These are phyloP conservation scores for Dactylellina leptospora DNA, from an alignment of 2,329 filamentous ascomycete species.

Conservation along the genomic window DNA sequence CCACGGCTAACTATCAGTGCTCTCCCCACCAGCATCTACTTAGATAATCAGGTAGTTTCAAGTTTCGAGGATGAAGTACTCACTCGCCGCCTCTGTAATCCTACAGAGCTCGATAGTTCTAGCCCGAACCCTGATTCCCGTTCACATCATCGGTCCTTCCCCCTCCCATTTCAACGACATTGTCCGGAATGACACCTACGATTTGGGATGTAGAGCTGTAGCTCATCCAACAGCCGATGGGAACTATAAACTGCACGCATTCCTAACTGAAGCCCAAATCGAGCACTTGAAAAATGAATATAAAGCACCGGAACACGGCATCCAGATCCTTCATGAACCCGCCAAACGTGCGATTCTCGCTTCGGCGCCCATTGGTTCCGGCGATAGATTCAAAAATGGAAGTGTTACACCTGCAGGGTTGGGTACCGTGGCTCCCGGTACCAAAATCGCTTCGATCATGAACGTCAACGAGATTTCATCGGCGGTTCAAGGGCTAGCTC, in stretches of 20 bases:
- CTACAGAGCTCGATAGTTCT: constrained; percentile 18
- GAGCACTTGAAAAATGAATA: constrained; percentile 21
- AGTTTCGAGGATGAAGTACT: constrained; percentile 26
- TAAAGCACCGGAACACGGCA: not conserved
- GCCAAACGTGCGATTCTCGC: constrained; percentile 4
- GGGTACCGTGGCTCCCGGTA: constrained; percentile 59
- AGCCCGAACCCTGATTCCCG: constrained; percentile 11
- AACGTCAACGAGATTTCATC: constrained; percentile 63
- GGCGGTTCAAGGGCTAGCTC: constrained; percentile 62
- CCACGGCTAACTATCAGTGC: too few relatives aligned
- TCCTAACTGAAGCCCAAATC: constrained; percentile 24
- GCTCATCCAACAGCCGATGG: constrained; percentile 14
- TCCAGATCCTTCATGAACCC: constrained; percentile 8
- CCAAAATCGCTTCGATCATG: constrained; percentile 62
- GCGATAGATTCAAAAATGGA: constrained; percentile 62
- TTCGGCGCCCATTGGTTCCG: constrained; percentile 25
- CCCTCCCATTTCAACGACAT: constrained; percentile 11
- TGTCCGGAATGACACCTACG: constrained; percentile 21
- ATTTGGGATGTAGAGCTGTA: constrained; percentile 11
- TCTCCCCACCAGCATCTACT: too few relatives aligned
- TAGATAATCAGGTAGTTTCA: too few relatives aligned
- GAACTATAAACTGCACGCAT: constrained; percentile 12
- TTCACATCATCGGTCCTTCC: constrained; percentile 24
- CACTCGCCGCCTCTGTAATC: constrained; percentile 5
- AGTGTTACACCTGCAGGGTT: constrained; percentile 61